Evolutionary conservation across 2,329 filamentous ascomycete species (phyloP), one percentile per base, ranked within the genome.

Genomic region (Aspergillus piperis): DNA sequence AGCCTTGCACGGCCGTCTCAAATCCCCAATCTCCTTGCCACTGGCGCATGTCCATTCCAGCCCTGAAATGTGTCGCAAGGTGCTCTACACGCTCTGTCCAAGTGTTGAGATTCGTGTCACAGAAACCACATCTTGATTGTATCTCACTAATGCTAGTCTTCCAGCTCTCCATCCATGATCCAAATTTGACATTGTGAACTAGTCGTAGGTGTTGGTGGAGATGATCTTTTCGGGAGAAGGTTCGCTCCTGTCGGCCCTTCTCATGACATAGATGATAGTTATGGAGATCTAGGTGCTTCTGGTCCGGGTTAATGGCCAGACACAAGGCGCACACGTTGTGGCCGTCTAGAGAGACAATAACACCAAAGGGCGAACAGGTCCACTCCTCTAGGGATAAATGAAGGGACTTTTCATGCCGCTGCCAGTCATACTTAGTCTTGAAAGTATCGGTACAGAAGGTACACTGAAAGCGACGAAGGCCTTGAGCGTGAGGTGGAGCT

Each of bases 221-320:
- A 65, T 86, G 84, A 62, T 86, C 84, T 69, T 86, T 86, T 8
- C 84, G 77, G 66, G 83, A 85, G 70, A 86, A 86, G 0, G 82
- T 85, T n/a, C 83, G 77, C 41, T 82, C 78, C 41, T 81, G 78
- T 1, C 78, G 54, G 2, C 82, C 81, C 64, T 84, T 85, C 52
- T 84, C 80, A 58, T 81, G 80, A 65, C 84, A 86, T 19, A 76
- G 74, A 6, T 69, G 68, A 65, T 83, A 82, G 54, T 82, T 81
- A 71, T 86, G 84, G 3, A 71, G 76, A 55, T 83, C 82, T 5
- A 85, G 67, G 68, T 86, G 84, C 11, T 79, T 79, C 15, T 75
- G 66, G 0, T 73, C 77, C 0, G 83, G 82, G 38, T 83, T 76
- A 8, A 79, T 62, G 6, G 73, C 71, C 36, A 80, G 77, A 66